phyloP scores from a whole-genome alignment of 306 rosid genomes.

The Prunus mira region DNA sequence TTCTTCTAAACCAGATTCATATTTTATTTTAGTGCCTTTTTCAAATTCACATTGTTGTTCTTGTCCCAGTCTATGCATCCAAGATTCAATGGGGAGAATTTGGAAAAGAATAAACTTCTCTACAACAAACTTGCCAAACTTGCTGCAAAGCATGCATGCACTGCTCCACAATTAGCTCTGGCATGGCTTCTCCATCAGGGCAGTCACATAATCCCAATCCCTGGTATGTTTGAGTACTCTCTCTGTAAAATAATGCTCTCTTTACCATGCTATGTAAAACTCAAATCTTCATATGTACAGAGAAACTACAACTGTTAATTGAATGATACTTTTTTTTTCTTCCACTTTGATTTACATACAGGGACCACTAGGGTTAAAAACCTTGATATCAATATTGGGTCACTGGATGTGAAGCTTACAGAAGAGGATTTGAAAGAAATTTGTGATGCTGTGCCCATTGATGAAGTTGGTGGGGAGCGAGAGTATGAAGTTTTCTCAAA shows the following conservation, averaged over 20 bases:
- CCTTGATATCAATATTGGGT: constrained; percentile 57
- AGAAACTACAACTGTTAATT: no score
- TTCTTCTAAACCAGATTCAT: background rate
- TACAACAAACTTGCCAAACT: constrained; percentile 41
- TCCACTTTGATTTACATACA: background rate
- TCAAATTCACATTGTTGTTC: constrained; percentile 10
- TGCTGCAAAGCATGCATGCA: constrained; percentile 50
- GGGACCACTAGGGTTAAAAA: constrained; percentile 63
- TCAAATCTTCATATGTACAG: no score
- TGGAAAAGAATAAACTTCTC: constrained; percentile 55
- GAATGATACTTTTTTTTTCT: no score
- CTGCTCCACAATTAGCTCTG: constrained; percentile 63
- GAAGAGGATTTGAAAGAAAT: constrained; percentile 49
- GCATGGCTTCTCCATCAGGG: constrained; percentile 75
- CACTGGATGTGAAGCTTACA: constrained; percentile 55
- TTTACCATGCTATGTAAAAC: no score
- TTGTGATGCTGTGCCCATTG: constrained; percentile 53
- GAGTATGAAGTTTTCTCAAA: constrained; percentile 25
- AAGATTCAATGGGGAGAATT: constrained; percentile 56
- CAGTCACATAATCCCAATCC: constrained; percentile 60
- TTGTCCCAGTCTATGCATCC: constrained; percentile 51
- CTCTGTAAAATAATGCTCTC: no score
- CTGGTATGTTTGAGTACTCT: constrained; percentile 37
- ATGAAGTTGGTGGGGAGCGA: constrained; percentile 49
- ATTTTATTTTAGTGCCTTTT: background rate